These are phyloP conservation scores for Angomonas ambiguus DNA, from an alignment of 208 protist genomes.

Conservation along the genomic window DNA sequence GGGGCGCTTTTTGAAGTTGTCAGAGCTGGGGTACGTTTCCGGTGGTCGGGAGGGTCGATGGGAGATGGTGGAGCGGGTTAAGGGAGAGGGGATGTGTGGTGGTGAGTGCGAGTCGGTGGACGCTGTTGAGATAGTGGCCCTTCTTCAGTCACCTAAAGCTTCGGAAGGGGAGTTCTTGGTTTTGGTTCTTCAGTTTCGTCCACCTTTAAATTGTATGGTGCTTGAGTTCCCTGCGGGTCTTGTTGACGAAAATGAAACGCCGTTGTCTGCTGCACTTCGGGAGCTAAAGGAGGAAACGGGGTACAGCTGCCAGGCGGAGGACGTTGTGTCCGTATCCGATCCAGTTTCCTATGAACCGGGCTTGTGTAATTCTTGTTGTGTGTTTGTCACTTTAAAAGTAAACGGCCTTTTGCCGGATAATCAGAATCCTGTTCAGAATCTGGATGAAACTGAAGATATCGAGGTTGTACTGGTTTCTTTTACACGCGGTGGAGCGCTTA, in stretches of 20 bases:
- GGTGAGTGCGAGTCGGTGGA: conserved; percentile 27
- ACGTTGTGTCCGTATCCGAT: conserved; percentile 37
- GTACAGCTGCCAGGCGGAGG: conserved; percentile 36
- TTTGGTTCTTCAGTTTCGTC: conserved; percentile 80
- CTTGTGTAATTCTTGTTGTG: conserved; percentile 62
- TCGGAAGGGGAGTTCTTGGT: conserved; percentile 54
- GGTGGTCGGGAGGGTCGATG: conserved; percentile 22
- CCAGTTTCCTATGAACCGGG: conserved; percentile 57
- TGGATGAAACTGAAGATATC: conserved; percentile 78
- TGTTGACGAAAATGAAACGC: conserved; percentile 57
- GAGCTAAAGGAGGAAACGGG: conserved; percentile 85
- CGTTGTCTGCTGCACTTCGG: conserved; percentile 52
- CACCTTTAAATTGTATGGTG: conserved; percentile 55
- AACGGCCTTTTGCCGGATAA: conserved; percentile 50
- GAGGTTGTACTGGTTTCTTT: conserved; percentile 65
- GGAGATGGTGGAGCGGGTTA: conserved; percentile 70
- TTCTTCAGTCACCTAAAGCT: conserved; percentile 23
- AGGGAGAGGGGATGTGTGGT: conserved; percentile 25
- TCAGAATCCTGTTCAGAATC: conserved; percentile 35
- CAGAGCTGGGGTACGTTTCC: conserved; percentile 10
- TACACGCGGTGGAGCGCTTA: conserved; percentile 14
- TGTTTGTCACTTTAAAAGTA: conserved; percentile 51
- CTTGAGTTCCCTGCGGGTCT: conserved; percentile 85
- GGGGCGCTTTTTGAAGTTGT: neutral
- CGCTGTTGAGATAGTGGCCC: conserved; percentile 71